Evolutionary conservation across 306 rosid genomes (phyloP).

Genomic region (Sicyos edulis): DNA sequence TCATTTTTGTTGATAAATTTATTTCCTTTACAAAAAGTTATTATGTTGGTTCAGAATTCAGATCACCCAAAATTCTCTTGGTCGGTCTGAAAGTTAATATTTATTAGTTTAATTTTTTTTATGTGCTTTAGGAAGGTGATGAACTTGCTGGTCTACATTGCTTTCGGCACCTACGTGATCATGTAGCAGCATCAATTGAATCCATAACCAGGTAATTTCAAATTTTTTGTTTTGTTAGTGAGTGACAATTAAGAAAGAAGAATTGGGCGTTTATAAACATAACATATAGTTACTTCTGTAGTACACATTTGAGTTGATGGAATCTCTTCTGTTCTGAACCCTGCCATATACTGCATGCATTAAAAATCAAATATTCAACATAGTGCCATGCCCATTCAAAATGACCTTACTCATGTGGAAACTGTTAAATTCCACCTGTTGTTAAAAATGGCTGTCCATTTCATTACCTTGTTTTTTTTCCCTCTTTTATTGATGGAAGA

Average conservation of each 20-base stretch:
- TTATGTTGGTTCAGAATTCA: background rate
- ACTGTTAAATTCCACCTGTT: background rate
- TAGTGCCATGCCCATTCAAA: background rate
- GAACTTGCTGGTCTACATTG: slow-evolving; percentile 97
- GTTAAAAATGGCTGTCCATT: background rate
- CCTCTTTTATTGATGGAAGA: background rate
- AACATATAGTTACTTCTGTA: background rate
- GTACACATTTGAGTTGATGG: background rate
- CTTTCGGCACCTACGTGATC: slow-evolving; percentile 94
- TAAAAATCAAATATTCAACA: background rate
- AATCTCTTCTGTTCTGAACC: slow-evolving; percentile 4
- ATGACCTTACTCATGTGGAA: background rate
- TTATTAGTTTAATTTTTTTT: slow-evolving; percentile 14
- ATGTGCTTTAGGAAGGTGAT: slow-evolving; percentile 73
- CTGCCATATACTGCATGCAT: background rate
- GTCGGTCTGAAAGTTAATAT: background rate
- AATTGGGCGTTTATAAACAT: too few species aligned
- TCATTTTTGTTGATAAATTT: slow-evolving; percentile 1
- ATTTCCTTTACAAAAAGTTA: background rate
- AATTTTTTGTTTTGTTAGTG: background rate
- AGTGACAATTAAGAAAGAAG: slow-evolving; percentile 1
- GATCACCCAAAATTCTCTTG: slow-evolving; percentile 1
- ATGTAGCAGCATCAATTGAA: slow-evolving; percentile 74
- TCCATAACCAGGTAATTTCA: slow-evolving; percentile 76
- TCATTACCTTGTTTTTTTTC: background rate